These are phyloP conservation scores for Saccharomycopsis malanga DNA, from an alignment of 805 yeast genomes.

Conservation along the genomic window DNA sequence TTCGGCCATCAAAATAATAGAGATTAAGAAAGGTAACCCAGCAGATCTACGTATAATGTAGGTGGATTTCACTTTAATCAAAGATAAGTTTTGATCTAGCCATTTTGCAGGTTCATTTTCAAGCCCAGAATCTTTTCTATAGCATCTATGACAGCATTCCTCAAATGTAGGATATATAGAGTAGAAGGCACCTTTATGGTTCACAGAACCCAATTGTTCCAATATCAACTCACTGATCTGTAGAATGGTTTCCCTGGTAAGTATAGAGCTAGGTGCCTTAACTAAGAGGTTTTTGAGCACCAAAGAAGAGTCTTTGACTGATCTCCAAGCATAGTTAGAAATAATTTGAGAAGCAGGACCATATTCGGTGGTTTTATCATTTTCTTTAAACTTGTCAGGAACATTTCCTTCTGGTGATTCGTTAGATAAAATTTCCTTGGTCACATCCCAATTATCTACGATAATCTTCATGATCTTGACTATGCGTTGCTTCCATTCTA, in stretches of 20 bases:
- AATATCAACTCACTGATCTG: constrained; percentile 48
- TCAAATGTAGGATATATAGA: constrained; percentile 79
- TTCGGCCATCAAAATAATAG: constrained; percentile 62
- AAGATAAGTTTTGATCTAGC: constrained; percentile 49
- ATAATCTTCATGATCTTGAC: constrained; percentile 23
- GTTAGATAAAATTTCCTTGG: constrained; percentile 43
- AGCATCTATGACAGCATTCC: constrained; percentile 55
- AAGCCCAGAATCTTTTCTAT: constrained; percentile 24
- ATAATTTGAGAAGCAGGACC: constrained; percentile 37
- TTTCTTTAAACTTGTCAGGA: constrained; percentile 39
- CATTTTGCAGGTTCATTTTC: constrained; percentile 43
- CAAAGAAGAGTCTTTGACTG: constrained; percentile 65
- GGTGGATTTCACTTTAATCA: constrained; percentile 52
- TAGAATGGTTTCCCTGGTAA: constrained; percentile 25
- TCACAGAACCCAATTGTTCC: constrained; percentile 61
- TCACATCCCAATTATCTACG: constrained; percentile 29
- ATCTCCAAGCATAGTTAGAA: constrained; percentile 73
- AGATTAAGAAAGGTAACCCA: constrained; percentile 75
- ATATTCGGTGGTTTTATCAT: constrained; percentile 21
- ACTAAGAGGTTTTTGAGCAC: constrained; percentile 43
- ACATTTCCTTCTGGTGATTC: constrained; percentile 68
- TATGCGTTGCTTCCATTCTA: constrained; percentile 6
- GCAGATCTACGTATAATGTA: constrained; percentile 86
- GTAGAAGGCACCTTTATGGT: constrained; percentile 90
- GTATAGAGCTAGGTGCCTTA: constrained; percentile 23